Conservation (phyloP, 176 grass and related monocot species). For the Lolium multiflorum region DNA sequence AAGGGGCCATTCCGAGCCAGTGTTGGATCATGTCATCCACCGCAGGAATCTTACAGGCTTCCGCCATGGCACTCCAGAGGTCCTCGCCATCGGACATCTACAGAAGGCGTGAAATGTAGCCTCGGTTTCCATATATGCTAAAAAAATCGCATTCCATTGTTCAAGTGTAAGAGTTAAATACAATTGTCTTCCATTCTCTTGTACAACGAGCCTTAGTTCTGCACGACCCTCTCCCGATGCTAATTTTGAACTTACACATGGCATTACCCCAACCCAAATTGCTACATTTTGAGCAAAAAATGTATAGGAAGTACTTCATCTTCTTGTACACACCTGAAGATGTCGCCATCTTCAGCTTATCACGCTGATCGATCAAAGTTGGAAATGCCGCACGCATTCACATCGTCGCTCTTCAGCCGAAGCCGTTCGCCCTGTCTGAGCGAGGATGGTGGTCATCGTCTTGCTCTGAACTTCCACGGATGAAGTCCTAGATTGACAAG, state of each 20-base stretch:
- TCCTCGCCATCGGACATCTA: too few species aligned
- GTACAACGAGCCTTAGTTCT: neutral
- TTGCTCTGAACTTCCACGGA: constrained; percentile 15
- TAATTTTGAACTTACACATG: neutral
- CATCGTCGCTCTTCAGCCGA: neutral
- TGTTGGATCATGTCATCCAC: too few species aligned
- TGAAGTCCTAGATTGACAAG: constrained; percentile 17
- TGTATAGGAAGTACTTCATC: constrained; percentile 16
- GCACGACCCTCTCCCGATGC: neutral
- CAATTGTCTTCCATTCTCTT: neutral
- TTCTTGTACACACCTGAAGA: constrained; percentile 30
- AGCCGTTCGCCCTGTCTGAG: neutral
- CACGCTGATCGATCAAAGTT: neutral
- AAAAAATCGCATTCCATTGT: neutral
- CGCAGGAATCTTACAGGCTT: too few species aligned
- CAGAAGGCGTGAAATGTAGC: too few species aligned
- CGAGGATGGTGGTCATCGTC: neutral
- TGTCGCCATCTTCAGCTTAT: neutral
- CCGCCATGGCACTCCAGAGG: too few species aligned
- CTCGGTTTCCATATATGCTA: neutral
- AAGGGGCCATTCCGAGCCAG: too few species aligned
- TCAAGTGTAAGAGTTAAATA: constrained; percentile 4
- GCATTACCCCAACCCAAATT: neutral
- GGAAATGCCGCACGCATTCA: neutral
- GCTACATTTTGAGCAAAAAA: constrained; percentile 23